Conservation (phyloP, 345 rosid species). For the Gynandropsis gynandra region DNA sequence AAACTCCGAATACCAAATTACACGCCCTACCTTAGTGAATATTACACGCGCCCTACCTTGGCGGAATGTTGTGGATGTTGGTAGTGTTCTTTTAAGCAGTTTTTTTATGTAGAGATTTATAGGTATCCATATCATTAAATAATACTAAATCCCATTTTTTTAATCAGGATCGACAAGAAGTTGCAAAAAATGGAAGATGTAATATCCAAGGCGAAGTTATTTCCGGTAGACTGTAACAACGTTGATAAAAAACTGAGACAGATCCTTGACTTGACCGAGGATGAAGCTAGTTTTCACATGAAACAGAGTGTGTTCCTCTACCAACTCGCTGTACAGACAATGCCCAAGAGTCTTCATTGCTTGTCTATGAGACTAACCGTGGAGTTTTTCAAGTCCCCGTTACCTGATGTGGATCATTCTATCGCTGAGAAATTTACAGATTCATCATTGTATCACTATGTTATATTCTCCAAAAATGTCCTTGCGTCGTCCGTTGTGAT, state of each 20-base stretch:
- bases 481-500: slow-evolving; percentile 87
- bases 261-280: slow-evolving; percentile 79
- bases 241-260: slow-evolving; percentile 93
- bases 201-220: slow-evolving; percentile 60
- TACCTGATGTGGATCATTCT: slow-evolving; percentile 36
- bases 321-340: slow-evolving; percentile 85
- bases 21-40: too few relatives aligned
- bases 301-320: slow-evolving; percentile 72
- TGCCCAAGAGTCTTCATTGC: slow-evolving; percentile 95
- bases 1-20: not conserved
- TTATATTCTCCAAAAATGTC: slow-evolving; percentile 70
- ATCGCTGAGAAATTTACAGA: slow-evolving; percentile 49
- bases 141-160: slow-evolving; percentile 16
- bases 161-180: slow-evolving; percentile 60
- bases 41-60: too few relatives aligned
- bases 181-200: slow-evolving; percentile 58
- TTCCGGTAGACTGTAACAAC: slow-evolving; percentile 70
- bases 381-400: slow-evolving; percentile 62
- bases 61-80: not conserved
- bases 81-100: slow-evolving; percentile 10
- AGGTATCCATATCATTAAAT: slow-evolving; percentile 6
- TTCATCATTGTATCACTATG: slow-evolving; percentile 60
- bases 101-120: slow-evolving; percentile 8
- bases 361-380: slow-evolving; percentile 80
- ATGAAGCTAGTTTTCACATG: slow-evolving; percentile 85